Base-by-base conservation (phyloP, 805 yeast genomes). In the Clavispora fructus region DNA sequence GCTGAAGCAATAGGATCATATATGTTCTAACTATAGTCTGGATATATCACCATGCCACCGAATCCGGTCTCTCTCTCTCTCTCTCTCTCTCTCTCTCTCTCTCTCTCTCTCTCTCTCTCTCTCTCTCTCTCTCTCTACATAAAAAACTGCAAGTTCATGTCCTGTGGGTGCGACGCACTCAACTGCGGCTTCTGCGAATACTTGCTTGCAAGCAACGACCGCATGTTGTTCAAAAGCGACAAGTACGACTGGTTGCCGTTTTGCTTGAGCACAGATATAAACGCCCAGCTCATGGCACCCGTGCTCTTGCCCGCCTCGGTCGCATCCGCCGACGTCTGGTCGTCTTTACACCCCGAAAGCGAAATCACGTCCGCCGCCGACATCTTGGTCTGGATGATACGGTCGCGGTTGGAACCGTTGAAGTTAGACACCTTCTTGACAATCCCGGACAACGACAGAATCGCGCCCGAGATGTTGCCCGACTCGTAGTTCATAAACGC, bases 271-370 rank as follows among this genome's bases (percentile, higher is more conserved):
- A 85, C 91, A 49, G 74, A 71, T 40, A 86, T 72, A 57, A 88
- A 86, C 1, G 95, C 84, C 67, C 80, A 85, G 23, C 90, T 83
- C 87, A 87, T 83, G 4, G 96, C 96, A 47, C 96, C 96, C 0
- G 94, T 85, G 37, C 82, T 78, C 11, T 64, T 67, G 26, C 91
- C 90, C 33, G 79, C 81, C 59, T 84, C 88, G 17, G 69, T 71
- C 0, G 95, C 85, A 63, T 87, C 95, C 7, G 95, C 95, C 46
- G 63, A 57, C 9, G 95, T 87, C 65, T 87, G 95, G 43, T 78
- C 74, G 64, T 87, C 96, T 60, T 85, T 86, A 54, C 95, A 88
- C 6, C 95, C 96, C 3, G 89, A 81, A 45, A 87, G 68, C 65
- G 80, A 77, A 23, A 87, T 77, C 16, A 83, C 86, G 64, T 87